A percentile compares a stretch with the other conserved stretches of the same genome.
These are phyloP conservation scores for Dendrocalamus sinicus DNA, from an alignment of 176 grass and related monocot genomes.

Conservation along the genomic window DNA sequence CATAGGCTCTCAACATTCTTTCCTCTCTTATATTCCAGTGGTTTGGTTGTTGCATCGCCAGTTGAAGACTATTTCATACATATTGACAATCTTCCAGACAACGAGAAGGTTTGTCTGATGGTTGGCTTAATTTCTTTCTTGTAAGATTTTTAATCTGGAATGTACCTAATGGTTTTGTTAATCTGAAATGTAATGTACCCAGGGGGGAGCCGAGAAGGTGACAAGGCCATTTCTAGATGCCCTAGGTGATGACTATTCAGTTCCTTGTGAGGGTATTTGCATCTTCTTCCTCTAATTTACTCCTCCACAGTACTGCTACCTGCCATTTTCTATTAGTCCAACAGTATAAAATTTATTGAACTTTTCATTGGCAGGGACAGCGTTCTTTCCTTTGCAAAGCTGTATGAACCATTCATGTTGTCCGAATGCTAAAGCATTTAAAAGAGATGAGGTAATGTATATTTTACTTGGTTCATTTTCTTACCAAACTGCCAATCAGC, in stretches of 20 bases:
- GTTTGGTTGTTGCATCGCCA: slow-evolving; percentile 89
- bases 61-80: slow-evolving; percentile 96
- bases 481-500: slow-evolving; percentile 21
- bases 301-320: background rate
- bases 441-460: slow-evolving; percentile 74
- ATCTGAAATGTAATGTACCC: slow-evolving; percentile 33
- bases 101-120: slow-evolving; percentile 68
- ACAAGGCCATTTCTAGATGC: slow-evolving; percentile 62
- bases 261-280: slow-evolving; percentile 77
- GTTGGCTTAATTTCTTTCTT: slow-evolving; percentile 13
- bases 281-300: slow-evolving; percentile 4
- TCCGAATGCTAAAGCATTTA: slow-evolving; percentile 97
- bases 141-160: slow-evolving; percentile 8
- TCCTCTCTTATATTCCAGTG: slow-evolving; percentile 52
- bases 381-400: slow-evolving; percentile 95
- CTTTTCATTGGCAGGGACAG: slow-evolving; percentile 64
- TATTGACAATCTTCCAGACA: slow-evolving; percentile 85
- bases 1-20: slow-evolving; percentile 22
- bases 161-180: slow-evolving; percentile 27
- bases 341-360: slow-evolving; percentile 3
- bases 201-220: slow-evolving; percentile 70
- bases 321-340: slow-evolving; percentile 9
- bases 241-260: slow-evolving; percentile 84
- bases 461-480: slow-evolving; percentile 11
- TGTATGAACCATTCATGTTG: slow-evolving; percentile 98